These are phyloP conservation scores for Rubia peregrina DNA, from an alignment of 305 asterid species.

Conservation along the genomic window DNA sequence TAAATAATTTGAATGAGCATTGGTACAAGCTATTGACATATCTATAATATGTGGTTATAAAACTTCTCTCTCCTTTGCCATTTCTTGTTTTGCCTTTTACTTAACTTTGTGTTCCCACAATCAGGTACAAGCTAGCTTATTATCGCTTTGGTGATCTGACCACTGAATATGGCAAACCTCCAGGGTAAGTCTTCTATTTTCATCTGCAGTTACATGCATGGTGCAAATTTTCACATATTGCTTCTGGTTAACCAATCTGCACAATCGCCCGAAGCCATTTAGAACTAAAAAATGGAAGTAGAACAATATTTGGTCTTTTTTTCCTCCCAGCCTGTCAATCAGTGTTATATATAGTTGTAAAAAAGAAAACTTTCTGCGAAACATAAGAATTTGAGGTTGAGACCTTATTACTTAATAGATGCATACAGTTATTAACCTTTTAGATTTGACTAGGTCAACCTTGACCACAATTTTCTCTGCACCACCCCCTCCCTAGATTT, in stretches of 20 bases:
- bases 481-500: background rate
- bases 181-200: slow-evolving; percentile 66
- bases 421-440: background rate
- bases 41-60: background rate
- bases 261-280: background rate
- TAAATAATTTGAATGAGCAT: background rate
- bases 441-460: background rate
- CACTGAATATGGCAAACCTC: slow-evolving; percentile 90
- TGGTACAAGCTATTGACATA: background rate
- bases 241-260: background rate
- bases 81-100: background rate
- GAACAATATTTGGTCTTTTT: background rate
- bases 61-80: background rate
- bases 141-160: slow-evolving; percentile 96
- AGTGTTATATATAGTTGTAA: background rate
- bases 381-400: background rate
- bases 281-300: background rate
- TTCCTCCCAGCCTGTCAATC: background rate
- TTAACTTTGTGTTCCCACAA: slow-evolving; percentile 17
- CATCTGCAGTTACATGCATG: background rate
- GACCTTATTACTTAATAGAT: background rate
- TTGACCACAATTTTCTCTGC: background rate
- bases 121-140: slow-evolving; percentile 91
- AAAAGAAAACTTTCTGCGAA: background rate
- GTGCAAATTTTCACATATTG: background rate